Conservation (phyloP, 768 basidiomycete species). For the Suillus alpinus region DNA sequence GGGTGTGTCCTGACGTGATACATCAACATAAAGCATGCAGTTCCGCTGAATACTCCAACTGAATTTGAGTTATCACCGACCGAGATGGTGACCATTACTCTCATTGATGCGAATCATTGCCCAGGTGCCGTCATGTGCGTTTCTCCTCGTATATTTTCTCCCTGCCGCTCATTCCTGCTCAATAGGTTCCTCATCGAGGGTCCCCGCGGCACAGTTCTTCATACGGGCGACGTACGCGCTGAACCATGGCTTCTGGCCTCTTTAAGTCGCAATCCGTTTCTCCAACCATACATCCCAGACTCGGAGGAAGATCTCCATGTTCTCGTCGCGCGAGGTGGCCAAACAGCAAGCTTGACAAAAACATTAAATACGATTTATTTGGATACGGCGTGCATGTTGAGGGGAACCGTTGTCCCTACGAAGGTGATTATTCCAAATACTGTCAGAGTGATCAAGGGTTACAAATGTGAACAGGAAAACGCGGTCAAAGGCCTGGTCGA, state of each 20-base stretch:
- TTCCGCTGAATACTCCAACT: constrained; percentile 66
- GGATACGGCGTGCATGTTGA: constrained; percentile 73
- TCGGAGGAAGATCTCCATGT: constrained; percentile 23
- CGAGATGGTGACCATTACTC: constrained; percentile 68
- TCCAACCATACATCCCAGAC: constrained; percentile 64
- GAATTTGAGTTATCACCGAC: constrained; percentile 52
- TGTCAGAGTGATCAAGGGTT: constrained; percentile 5
- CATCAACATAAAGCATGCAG: constrained; percentile 40
- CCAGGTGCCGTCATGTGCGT: constrained; percentile 90
- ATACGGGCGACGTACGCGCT: constrained; percentile 91
- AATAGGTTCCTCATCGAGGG: constrained; percentile 84
- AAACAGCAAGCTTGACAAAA: constrained; percentile 32
- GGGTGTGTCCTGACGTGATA: neutral
- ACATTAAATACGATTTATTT: constrained; percentile 77
- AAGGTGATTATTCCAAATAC: constrained; percentile 43
- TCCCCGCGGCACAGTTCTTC: constrained; percentile 65
- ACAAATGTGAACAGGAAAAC: constrained; percentile 44
- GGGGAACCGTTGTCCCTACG: constrained; percentile 47
- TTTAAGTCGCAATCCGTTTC: constrained; percentile 63
- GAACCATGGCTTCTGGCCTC: constrained; percentile 78
- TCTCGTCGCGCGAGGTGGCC: constrained; percentile 23
- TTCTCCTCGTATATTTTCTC: neutral
- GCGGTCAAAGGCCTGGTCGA: constrained; percentile 66
- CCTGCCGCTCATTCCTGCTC: neutral
- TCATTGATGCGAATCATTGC: constrained; percentile 92